Evolutionary conservation across 257 asterid genomes (phyloP).

Genomic region (Nyctanthes arbortristis): DNA sequence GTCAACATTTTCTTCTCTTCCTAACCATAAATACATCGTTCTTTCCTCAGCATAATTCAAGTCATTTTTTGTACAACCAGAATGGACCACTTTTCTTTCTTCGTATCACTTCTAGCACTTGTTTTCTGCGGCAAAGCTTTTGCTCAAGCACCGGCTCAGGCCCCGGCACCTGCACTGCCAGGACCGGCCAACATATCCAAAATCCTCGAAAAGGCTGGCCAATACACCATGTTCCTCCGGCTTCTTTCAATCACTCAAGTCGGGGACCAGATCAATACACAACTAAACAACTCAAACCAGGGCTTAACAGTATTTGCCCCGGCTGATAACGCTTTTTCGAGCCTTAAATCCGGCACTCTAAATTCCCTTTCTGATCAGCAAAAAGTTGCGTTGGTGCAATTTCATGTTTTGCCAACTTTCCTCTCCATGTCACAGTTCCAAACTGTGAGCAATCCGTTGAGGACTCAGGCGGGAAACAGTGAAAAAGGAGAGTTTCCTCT

Average conservation of each 20-base stretch:
- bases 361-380: conserved; percentile 74
- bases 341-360: conserved; percentile 65
- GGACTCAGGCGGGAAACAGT: too few relatives aligned
- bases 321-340: conserved; percentile 67
- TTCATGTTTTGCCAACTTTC: too few relatives aligned
- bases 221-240: conserved; percentile 67
- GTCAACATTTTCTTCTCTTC: conserved; percentile 31
- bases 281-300: conserved; percentile 77
- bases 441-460: too few relatives aligned
- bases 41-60: conserved; percentile 1
- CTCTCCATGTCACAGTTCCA: too few relatives aligned
- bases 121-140: conserved; percentile 37
- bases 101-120: conserved; percentile 27
- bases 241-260: conserved; percentile 61
- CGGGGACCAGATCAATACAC: conserved; percentile 70
- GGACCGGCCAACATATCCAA: conserved; percentile 81
- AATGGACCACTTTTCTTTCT: conserved; percentile 36
- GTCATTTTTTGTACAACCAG: conserved; percentile 2
- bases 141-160: conserved; percentile 41
- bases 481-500: too few relatives aligned
- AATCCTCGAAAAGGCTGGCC: conserved; percentile 95
- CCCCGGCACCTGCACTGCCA: conserved; percentile 59
- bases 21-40: conserved; percentile 41
- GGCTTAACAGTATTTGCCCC: conserved; percentile 85
- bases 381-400: too few relatives aligned